Evolutionary conservation across 305 asterid species (phyloP).

Genomic region (Petunia hybrid): DNA sequence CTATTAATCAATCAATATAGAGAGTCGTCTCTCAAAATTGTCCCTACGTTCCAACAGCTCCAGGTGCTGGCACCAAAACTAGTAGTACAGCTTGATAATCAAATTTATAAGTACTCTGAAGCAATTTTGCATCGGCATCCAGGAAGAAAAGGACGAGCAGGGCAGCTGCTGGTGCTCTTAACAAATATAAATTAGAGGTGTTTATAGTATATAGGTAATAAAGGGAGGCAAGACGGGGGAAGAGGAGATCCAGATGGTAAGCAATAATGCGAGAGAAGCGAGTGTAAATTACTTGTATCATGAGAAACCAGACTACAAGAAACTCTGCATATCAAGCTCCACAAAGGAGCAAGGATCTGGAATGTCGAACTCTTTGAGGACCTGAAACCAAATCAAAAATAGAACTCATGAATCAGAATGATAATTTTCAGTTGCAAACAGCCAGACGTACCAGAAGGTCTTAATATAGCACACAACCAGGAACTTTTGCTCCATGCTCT

Average conservation of each 20-base stretch:
- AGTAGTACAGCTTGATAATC: too few relatives aligned
- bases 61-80: too few relatives aligned
- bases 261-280: background rate
- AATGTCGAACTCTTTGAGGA: slow-evolving; percentile 54
- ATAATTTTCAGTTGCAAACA: background rate
- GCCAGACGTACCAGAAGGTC: background rate
- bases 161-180: too few relatives aligned
- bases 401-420: background rate
- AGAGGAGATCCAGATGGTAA: background rate
- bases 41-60: background rate
- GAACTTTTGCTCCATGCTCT: background rate
- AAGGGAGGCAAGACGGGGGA: too few relatives aligned
- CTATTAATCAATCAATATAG: background rate
- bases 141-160: too few relatives aligned
- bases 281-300: too few relatives aligned
- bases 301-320: slow-evolving; percentile 37
- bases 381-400: slow-evolving; percentile 41
- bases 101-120: too few relatives aligned
- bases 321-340: slow-evolving; percentile 51
- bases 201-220: too few relatives aligned
- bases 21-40: background rate
- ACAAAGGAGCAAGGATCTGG: slow-evolving; percentile 55
- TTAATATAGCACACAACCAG: background rate
- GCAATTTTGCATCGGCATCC: too few relatives aligned
- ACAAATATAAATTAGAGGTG: too few relatives aligned